Evolutionary conservation across 495 filamentous ascomycete species (phyloP), one percentile per base, ranked within the genome.

Genomic region (Chaetomium tenue): DNA sequence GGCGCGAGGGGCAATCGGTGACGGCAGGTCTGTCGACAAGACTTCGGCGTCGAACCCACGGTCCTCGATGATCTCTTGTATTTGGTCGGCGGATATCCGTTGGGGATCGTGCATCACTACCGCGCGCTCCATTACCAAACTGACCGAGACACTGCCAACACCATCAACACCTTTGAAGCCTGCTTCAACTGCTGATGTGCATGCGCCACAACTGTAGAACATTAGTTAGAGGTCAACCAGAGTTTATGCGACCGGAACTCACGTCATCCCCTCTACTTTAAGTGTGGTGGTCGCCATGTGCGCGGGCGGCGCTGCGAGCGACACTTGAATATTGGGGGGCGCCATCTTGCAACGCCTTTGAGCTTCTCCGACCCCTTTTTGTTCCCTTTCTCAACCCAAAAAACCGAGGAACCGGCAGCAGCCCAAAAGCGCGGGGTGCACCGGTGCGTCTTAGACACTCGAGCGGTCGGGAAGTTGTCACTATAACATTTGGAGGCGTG

Each of bases 21-120:
- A 78, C 4, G 87, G 83, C 25, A 86, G 69, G 70, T 97, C 91
- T 3, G 95, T 92, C 3, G 89, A 87, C 12, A 98, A 71, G n/a
- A 99, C 84, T 64, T 90, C 84, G n/a, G 91, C 92, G 70, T 94
- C 95, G 77, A 99, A 99, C 2, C 94, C 94, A 33, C 91, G 82
- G 70, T 96, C 94, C 68, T 97, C 93, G 71, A 99, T 94, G 28
- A 91, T 89, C 61, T 96, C 90, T 64, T 84, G 84, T 54, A 97
- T 81, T 68, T 85, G 78, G 28, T 90, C 89, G 39, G 91, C 84
- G 7, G 90, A 77, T 44, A 97, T 79, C 62, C 83, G 83, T 39
- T 84, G 78, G 11, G 91, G 89, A 77, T 99, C 89, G 76, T 99
- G 94, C 72, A 90, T 86, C 7, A 97, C 82, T 8, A 97, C 92